Evolutionary conservation across 257 asterid genomes (phyloP).

Genomic region (Solanum stenotomum): DNA sequence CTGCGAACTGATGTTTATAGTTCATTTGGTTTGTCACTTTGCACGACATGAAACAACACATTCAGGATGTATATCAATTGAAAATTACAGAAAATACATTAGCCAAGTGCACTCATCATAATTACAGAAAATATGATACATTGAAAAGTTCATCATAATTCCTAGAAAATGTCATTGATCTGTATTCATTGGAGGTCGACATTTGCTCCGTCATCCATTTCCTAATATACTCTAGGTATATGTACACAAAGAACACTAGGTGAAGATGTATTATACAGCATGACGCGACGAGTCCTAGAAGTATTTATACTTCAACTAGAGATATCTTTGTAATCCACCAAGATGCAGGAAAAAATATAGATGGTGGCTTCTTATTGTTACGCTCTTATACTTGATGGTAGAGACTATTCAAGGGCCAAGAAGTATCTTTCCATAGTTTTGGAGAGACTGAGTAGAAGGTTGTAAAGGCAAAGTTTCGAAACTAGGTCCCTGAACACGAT

Average conservation of each 20-base stretch:
- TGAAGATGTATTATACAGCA: constrained; percentile 13
- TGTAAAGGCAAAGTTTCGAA: constrained; percentile 23
- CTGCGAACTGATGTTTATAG: neutral
- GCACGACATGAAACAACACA: accelerated
- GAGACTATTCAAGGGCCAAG: constrained; percentile 29
- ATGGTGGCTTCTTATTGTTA: constrained; percentile 6
- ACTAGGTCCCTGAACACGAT: constrained; percentile 11
- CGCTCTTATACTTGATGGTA: neutral
- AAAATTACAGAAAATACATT: neutral
- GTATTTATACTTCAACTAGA: constrained; percentile 3
- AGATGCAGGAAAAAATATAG: neutral
- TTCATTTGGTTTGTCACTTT: neutral
- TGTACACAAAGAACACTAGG: neutral
- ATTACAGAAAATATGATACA: neutral
- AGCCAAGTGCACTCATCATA: neutral
- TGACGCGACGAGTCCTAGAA: neutral
- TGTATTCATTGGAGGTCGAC: neutral
- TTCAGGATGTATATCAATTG: neutral
- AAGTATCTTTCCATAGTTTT: constrained; percentile 30
- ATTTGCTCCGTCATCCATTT: neutral
- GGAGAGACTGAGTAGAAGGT: constrained; percentile 23
- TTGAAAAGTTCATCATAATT: neutral
- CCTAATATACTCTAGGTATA: neutral
- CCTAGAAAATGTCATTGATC: neutral
- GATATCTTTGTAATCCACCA: constrained; percentile 3